Percentiles rank a stretch among this genome's conserved stretches.
Conservation (phyloP, 306 rosid species). For the Astragalus membranaceus region DNA sequence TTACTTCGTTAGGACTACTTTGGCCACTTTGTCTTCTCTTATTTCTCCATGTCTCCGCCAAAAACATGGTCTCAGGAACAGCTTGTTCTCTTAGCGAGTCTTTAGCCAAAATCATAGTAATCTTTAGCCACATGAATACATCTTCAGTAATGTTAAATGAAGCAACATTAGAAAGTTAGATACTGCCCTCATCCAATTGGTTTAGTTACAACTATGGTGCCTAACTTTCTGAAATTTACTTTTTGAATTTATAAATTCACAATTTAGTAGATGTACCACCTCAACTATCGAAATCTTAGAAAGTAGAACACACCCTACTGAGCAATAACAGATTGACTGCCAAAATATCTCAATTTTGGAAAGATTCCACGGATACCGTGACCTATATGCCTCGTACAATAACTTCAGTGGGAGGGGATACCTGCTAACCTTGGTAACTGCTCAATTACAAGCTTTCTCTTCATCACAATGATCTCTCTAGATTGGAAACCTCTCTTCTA, state of each 20-base stretch:
- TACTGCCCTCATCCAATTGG: background rate
- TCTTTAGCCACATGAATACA: too few relatives aligned
- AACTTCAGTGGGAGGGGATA: slow-evolving; percentile 48
- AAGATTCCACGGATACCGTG: slow-evolving; percentile 59
- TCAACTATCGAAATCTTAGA: slow-evolving; percentile 48
- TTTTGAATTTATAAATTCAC: slow-evolving; percentile 1
- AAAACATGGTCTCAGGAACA: too few relatives aligned
- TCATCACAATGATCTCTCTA: slow-evolving; percentile 66
- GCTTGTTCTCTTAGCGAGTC: too few relatives aligned
- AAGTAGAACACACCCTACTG: slow-evolving; percentile 61
- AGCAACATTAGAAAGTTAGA: background rate
- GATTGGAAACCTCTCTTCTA: slow-evolving; percentile 75
- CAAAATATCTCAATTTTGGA: slow-evolving; percentile 54
- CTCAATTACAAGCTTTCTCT: slow-evolving; percentile 64
- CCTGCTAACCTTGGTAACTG: slow-evolving; percentile 73
- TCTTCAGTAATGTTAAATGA: too few relatives aligned
- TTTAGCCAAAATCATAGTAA: too few relatives aligned
- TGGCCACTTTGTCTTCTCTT: too few relatives aligned
- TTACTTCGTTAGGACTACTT: too few relatives aligned
- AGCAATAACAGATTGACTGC: slow-evolving; percentile 56
- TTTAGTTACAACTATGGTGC: too few relatives aligned
- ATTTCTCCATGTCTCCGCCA: too few relatives aligned
- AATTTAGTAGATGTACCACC: slow-evolving; percentile 44
- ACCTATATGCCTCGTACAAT: slow-evolving; percentile 72
- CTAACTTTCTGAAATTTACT: too few relatives aligned